Evolutionary conservation across 202 grass and related monocot genomes (phyloP), one percentile per base, ranked within the genome.

Genomic region (Schoenoplectus triqueter): DNA sequence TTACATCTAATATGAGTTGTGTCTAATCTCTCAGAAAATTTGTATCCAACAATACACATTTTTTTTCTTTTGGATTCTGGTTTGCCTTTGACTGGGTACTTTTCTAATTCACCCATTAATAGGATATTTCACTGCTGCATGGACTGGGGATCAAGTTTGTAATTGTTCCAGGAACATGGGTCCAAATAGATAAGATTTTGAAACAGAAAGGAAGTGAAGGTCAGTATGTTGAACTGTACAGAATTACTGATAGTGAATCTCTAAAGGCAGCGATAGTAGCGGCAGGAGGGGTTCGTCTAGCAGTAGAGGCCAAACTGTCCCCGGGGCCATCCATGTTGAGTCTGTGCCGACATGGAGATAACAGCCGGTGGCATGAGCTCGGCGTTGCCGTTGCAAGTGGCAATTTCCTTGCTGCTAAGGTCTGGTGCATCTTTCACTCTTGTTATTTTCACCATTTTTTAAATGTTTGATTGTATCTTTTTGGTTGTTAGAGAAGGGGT

Each of bases 371-470:
- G 91, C 95, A 97, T 44, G 95, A 94, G 66, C 92, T 97, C 41
- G 86, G 88, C 57, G 95, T 94, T 81, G 84, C 89, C 48, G 95
- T 97, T 84, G 92, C 95, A 83, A 91, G 92, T 83, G 95, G 95
- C 82, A 97, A 97, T 64, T 97, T 94, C 77, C 95, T 97, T 82
- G 95, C 92, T 22, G 95, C 95, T 64, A 97, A 97, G 95, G 95
- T 94, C 64, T 86, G 64, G 0, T 41, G 5, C 20, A 22, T 59
- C 10, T 59, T 78, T 9, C 31, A 56, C 10, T 76, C 10, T 41
- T 55, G n/a, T 57, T 77, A 7, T 57, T 42, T 77, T 77, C 20
- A 77, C 21, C 51, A 77, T 41, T 15, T 77, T 77, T 40, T 78
- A 7, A 57, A 50, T 56, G 50, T 40, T 77, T 55, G 56, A 59